phyloP scores from a whole-genome alignment of 805 yeast species.

The Kluyveromyces dobzhanskii region DNA sequence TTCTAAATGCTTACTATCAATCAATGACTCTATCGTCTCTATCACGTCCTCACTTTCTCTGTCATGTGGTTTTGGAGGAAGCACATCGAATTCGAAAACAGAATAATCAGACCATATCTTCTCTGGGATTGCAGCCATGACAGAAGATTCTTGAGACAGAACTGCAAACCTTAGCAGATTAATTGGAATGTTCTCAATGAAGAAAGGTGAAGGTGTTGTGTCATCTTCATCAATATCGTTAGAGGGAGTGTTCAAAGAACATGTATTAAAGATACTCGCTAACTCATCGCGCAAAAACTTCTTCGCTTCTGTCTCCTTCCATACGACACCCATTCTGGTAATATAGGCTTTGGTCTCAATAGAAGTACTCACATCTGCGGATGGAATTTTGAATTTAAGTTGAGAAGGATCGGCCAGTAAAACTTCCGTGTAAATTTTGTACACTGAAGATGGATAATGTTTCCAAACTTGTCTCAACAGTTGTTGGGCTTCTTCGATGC shows the following conservation, averaged over 20 bases:
- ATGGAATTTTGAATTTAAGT: conserved; percentile 13
- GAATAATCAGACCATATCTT: conserved; percentile 53
- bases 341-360: conserved; percentile 47
- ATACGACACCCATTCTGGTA: conserved; percentile 44
- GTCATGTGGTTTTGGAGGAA: conserved; percentile 49
- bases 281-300: conserved; percentile 42
- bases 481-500: conserved; percentile 36
- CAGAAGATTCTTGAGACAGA: conserved; percentile 59
- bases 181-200: conserved; percentile 36
- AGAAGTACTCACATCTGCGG: conserved; percentile 12
- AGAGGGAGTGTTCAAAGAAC: background rate
- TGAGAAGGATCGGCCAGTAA: conserved; percentile 15
- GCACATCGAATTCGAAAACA: conserved; percentile 59
- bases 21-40: conserved; percentile 29
- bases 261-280: conserved; percentile 15
- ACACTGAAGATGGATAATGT: conserved; percentile 46
- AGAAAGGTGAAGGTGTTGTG: conserved; percentile 13
- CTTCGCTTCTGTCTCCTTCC: conserved; percentile 42
- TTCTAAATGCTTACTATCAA: conserved; percentile 26
- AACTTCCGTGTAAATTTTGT: conserved; percentile 17
- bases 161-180: conserved; percentile 62
- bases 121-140: conserved; percentile 63
- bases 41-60: conserved; percentile 28
- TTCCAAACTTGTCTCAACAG: conserved; percentile 44
- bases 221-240: conserved; percentile 3